Percentiles rank a stretch among this genome's conserved stretches.
phyloP scores from a whole-genome alignment of 176 grass and related monocot species.

The Oryza australiensis region DNA sequence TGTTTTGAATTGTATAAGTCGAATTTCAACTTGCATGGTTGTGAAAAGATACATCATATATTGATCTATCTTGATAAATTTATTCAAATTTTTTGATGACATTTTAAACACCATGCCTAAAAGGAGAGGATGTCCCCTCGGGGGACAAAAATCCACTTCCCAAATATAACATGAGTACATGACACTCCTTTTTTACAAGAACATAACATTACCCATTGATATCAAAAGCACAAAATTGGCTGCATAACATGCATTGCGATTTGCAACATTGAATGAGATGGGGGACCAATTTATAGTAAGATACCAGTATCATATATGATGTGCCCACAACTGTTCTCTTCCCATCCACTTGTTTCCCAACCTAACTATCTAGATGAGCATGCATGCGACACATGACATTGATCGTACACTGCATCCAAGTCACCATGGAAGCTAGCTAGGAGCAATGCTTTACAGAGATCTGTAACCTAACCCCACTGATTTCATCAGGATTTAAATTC shows the following conservation, averaged over 20 bases:
- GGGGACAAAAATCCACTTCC: too few relatives aligned
- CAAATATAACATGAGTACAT: too few relatives aligned
- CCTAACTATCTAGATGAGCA: background rate
- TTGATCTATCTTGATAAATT: too few relatives aligned
- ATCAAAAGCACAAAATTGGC: background rate
- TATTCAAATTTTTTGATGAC: too few relatives aligned
- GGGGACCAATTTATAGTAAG: background rate
- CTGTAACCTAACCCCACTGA: background rate
- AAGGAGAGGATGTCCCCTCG: too few relatives aligned
- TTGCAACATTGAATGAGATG: background rate
- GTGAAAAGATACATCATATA: background rate
- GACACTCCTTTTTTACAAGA: background rate
- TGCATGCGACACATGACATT: background rate
- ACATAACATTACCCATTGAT: background rate
- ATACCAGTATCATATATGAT: background rate
- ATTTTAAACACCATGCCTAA: too few relatives aligned
- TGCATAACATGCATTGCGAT: background rate
- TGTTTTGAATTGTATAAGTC: too few relatives aligned
- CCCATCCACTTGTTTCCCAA: slow-evolving; percentile 4
- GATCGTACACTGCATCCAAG: background rate
- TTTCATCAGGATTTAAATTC: background rate
- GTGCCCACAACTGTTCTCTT: slow-evolving; percentile 1
- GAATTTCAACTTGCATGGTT: too few relatives aligned
- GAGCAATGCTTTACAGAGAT: background rate
- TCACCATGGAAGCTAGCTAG: background rate